Conservation (phyloP, 768 basidiomycete species). For the Saitozyma podzolica region DNA sequence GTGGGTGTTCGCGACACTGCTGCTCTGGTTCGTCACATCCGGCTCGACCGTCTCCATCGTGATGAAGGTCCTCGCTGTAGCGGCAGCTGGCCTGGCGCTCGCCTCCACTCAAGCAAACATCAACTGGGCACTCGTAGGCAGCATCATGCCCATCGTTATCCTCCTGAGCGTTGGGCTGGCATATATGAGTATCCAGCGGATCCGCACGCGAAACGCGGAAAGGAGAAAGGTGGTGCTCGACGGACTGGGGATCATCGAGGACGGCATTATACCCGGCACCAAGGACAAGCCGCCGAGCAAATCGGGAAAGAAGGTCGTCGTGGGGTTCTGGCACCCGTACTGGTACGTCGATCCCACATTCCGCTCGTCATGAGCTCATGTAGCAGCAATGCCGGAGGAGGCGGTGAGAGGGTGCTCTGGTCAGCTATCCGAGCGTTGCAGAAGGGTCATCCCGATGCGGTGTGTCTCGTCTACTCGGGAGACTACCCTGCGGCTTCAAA, state of each 20-base stretch:
- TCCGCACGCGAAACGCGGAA: slow-evolving; percentile 29
- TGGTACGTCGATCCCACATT: slow-evolving; percentile 60
- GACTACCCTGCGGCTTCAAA: slow-evolving; percentile 73
- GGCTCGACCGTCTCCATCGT: slow-evolving; percentile 16
- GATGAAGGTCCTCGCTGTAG: slow-evolving; percentile 9
- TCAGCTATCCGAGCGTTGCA: slow-evolving; percentile 79
- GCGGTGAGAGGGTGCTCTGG: slow-evolving; percentile 95
- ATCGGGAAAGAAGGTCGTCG: slow-evolving; percentile 51
- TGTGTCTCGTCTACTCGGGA: slow-evolving; percentile 85
- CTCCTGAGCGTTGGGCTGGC: slow-evolving; percentile 27
- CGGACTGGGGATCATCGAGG: slow-evolving; percentile 27
- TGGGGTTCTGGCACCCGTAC: slow-evolving; percentile 94
- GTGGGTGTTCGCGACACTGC: slow-evolving; percentile 53
- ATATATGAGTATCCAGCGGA: slow-evolving; percentile 13
- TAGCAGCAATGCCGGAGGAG: slow-evolving; percentile 87
- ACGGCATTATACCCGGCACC: slow-evolving; percentile 29
- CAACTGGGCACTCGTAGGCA: slow-evolving; percentile 38
- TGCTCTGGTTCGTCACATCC: slow-evolving; percentile 33
- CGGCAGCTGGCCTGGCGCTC: neutral
- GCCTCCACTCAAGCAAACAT: slow-evolving; percentile 22
- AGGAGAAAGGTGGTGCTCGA: slow-evolving; percentile 32
- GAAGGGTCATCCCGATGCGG: slow-evolving; percentile 49
- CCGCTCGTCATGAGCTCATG: slow-evolving; percentile 4
- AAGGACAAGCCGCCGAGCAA: slow-evolving; percentile 24
- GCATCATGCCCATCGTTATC: slow-evolving; percentile 35